Conservation (phyloP, 371 early-diverging fungal genomes). For the Thermomucor indicae-seudaticae region DNA sequence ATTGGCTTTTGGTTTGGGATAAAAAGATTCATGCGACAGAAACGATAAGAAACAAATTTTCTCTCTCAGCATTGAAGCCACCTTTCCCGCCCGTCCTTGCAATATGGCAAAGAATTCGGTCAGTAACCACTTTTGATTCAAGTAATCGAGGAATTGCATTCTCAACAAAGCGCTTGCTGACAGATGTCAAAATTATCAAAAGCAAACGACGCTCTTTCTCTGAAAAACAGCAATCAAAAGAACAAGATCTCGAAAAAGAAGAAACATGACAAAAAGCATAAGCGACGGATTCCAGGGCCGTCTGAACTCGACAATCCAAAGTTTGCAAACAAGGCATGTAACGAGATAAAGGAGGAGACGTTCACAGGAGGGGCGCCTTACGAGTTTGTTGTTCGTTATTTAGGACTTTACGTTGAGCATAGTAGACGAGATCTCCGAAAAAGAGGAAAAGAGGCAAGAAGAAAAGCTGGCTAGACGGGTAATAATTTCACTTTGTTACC, state of each 20-base stretch:
- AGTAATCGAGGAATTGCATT: no score
- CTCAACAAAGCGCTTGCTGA: no score
- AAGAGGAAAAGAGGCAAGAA: slow-evolving; percentile 2
- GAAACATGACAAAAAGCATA: neutral
- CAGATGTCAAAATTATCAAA: no score
- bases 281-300: neutral
- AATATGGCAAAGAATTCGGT: no score
- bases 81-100: no score
- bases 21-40: no score
- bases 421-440: slow-evolving; percentile 8
- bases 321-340: slow-evolving; percentile 13
- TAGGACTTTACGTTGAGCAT: slow-evolving; percentile 10
- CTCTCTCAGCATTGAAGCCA: no score
- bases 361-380: neutral
- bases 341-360: neutral
- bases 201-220: no score
- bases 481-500: neutral
- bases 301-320: slow-evolving; percentile 16
- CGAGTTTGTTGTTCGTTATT: neutral
- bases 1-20: no score
- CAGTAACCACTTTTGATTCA: no score
- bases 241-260: neutral
- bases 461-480: slow-evolving; percentile 6
- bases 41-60: no score
- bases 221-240: no score